phyloP scores from a whole-genome alignment of 2,329 filamentous ascomycete species.

The Periconia macrospinosa region DNA sequence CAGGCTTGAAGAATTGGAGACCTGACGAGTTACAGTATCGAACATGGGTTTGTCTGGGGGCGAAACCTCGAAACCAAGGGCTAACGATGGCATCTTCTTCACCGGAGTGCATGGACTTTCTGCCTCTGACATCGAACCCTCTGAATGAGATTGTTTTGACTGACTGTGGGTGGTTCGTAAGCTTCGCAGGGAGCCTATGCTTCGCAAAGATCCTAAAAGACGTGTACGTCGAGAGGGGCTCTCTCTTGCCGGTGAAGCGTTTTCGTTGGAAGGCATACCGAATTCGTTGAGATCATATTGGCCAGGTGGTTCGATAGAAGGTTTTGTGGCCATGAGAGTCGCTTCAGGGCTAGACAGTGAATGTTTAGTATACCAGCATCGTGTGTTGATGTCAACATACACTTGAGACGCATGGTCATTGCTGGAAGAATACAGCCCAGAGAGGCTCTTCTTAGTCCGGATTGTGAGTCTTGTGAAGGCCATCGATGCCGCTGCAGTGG shows the following conservation, averaged over 20 bases:
- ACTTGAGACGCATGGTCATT: constrained; percentile 7
- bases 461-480: constrained; percentile 28
- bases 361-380: neutral
- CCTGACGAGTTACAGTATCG: constrained; percentile 15
- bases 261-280: constrained; percentile 11
- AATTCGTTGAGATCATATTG: constrained; percentile 4
- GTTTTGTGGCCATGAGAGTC: neutral
- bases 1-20: constrained; percentile 17
- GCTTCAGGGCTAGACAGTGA: neutral
- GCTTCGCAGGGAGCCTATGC: constrained; percentile 28
- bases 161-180: constrained; percentile 22
- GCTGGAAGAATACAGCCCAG: constrained; percentile 26
- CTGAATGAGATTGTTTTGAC: constrained; percentile 11
- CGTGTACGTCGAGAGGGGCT: constrained; percentile 30
- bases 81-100: constrained; percentile 21
- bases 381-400: constrained; percentile 1
- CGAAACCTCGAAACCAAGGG: constrained; percentile 30
- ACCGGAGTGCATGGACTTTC: constrained; percentile 16
- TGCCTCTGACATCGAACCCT: constrained; percentile 4
- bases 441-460: constrained; percentile 33
- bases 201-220: constrained; percentile 30
- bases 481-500: constrained; percentile 19
- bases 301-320: too few species aligned
- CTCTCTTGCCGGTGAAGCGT: constrained; percentile 18
- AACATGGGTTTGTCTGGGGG: constrained; percentile 28